Evolutionary conservation across 106 monocot genomes (phyloP).

Genomic region (Acanthochlamys bracteata): DNA sequence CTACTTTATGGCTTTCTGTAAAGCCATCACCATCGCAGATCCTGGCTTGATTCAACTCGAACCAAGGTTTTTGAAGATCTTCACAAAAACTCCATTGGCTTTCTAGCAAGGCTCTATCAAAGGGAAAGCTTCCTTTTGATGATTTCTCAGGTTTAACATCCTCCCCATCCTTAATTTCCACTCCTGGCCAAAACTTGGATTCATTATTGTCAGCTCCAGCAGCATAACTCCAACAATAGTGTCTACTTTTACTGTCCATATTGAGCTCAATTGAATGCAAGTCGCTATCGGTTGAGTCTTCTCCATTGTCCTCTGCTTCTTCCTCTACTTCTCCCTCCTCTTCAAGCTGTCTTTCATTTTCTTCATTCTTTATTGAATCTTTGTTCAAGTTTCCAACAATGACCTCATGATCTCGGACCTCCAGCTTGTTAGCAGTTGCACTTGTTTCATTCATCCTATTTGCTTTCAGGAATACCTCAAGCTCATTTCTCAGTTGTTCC

Average conservation of each 20-base stretch:
- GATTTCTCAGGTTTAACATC: background rate
- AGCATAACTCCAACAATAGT: conserved; percentile 41
- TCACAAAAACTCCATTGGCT: background rate
- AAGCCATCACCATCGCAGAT: background rate
- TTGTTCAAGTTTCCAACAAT: background rate
- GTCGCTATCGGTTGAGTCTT: conserved; percentile 44
- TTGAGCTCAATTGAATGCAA: conserved; percentile 76
- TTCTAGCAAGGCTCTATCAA: background rate
- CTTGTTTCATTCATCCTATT: conserved; percentile 19
- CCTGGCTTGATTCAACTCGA: conserved; percentile 9
- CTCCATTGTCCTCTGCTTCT: conserved; percentile 12
- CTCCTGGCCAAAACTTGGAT: background rate
- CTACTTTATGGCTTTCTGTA: background rate
- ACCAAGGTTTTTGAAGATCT: conserved; percentile 7
- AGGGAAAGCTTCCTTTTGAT: background rate
- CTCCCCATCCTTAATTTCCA: conserved; percentile 2
- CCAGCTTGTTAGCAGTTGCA: background rate
- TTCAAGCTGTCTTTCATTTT: conserved; percentile 13
- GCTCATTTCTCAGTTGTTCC: conserved; percentile 60
- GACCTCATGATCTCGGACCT: background rate
- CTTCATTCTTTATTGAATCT: background rate
- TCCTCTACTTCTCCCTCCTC: conserved; percentile 18
- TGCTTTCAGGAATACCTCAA: conserved; percentile 38
- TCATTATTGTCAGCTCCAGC: conserved; percentile 1
- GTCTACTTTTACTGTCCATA: conserved; percentile 34